phyloP scores from a whole-genome alignment of 176 grass and related monocot species.

The Echinochloa phyllopogon region DNA sequence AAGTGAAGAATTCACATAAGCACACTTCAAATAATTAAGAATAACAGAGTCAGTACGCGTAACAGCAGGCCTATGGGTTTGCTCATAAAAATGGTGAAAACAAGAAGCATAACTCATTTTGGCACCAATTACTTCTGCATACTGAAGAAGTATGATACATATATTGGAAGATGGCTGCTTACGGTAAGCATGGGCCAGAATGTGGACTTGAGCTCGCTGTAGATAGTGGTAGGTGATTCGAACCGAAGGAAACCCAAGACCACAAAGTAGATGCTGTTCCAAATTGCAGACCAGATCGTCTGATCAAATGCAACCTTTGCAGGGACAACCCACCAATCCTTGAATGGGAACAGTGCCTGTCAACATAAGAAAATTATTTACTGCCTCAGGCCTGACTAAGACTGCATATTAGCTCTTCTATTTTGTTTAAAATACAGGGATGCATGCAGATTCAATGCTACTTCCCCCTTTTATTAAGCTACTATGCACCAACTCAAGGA shows the following conservation, averaged over 20 bases:
- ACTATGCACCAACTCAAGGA: background rate
- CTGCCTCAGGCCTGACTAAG: background rate
- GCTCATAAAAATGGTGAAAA: background rate
- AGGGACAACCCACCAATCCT: constrained; percentile 96
- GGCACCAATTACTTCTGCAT: background rate
- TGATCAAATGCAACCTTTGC: constrained; percentile 92
- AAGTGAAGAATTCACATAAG: background rate
- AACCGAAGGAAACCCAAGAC: constrained; percentile 76
- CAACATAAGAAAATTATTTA: constrained; percentile 5
- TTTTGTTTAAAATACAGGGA: background rate
- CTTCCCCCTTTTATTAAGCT: background rate
- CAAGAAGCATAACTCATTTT: background rate
- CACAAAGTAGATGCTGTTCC: constrained; percentile 97
- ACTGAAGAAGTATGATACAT: constrained; percentile 10
- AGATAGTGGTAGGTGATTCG: constrained; percentile 79
- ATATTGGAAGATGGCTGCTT: constrained; percentile 42
- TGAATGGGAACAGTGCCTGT: constrained; percentile 84
- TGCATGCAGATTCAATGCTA: background rate
- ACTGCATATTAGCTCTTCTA: background rate
- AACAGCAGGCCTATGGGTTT: background rate
- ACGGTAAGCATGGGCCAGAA: constrained; percentile 98
- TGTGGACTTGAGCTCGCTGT: constrained; percentile 76
- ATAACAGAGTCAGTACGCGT: background rate
- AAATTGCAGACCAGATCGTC: constrained; percentile 83
- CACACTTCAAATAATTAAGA: background rate